Percentiles rank a stretch among this genome's conserved stretches.
Evolutionary conservation across 345 rosid genomes (phyloP).

Genomic region (Citrus inodora): DNA sequence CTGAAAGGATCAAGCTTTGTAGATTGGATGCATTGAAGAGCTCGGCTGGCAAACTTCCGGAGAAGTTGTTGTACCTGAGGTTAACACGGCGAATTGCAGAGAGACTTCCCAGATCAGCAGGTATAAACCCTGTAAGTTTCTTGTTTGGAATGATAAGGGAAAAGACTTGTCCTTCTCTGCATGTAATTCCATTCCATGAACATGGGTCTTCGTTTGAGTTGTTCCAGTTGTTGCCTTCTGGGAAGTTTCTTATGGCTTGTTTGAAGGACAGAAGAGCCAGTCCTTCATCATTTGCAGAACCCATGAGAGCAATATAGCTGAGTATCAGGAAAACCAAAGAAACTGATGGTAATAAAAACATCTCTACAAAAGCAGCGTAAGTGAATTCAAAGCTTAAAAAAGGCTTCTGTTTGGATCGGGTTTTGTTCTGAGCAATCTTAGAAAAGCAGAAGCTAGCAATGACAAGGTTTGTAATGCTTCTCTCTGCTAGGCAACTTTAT

Average conservation of each 20-base stretch:
- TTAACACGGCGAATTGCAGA: conserved; percentile 54
- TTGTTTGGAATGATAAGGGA: conserved; percentile 51
- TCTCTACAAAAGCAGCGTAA: conserved; percentile 24
- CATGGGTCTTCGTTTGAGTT: conserved; percentile 62
- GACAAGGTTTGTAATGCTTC: neutral
- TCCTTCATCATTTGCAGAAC: conserved; percentile 64
- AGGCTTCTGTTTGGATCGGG: neutral
- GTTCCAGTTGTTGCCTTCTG: conserved; percentile 52
- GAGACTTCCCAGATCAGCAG: conserved; percentile 55
- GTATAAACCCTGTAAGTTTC: conserved; percentile 55
- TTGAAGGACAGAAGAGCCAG: conserved; percentile 56
- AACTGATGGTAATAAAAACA: conserved; percentile 26
- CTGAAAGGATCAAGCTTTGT: conserved; percentile 67
- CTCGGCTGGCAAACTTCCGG: conserved; percentile 54
- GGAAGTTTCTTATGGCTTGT: conserved; percentile 34
- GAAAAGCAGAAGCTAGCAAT: neutral
- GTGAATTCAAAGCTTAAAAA: neutral
- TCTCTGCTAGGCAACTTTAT: neutral
- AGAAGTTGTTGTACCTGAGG: conserved; percentile 61
- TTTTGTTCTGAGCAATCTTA: neutral
- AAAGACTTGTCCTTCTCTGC: conserved; percentile 43
- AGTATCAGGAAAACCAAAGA: conserved; percentile 25
- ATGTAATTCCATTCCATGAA: conserved; percentile 63
- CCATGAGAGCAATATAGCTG: conserved; percentile 17
- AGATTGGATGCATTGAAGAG: conserved; percentile 48